phyloP scores from a whole-genome alignment of 116 monocot genomes.

The Papilionanthe hybrid region DNA sequence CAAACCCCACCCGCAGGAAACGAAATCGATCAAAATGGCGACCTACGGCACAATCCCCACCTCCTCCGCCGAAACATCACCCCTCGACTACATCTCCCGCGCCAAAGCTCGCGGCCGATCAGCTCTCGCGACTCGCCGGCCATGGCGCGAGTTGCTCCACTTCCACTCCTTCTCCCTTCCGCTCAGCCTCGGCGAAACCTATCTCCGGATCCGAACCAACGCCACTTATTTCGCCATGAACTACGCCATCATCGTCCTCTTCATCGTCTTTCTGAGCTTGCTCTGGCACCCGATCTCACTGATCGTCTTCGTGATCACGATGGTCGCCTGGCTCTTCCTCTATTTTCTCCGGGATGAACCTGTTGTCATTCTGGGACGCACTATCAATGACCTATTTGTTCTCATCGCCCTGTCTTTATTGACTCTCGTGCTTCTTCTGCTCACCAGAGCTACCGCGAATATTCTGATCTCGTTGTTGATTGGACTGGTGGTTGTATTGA shows the following conservation, averaged over 20 bases:
- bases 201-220: conserved; percentile 1
- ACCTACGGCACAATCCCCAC: conserved; percentile 14
- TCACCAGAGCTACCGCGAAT: conserved; percentile 56
- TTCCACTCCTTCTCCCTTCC: conserved; percentile 35
- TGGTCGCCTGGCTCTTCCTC: conserved; percentile 43
- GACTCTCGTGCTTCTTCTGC: conserved; percentile 55
- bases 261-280: not conserved
- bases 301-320: conserved; percentile 65
- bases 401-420: conserved; percentile 40
- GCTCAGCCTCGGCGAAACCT: not conserved
- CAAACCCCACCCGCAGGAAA: not conserved
- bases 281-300: conserved; percentile 64
- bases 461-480: conserved; percentile 40
- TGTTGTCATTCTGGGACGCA: conserved; percentile 38
- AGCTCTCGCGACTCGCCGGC: conserved; percentile 29
- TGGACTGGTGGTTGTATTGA: conserved; percentile 37
- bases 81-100: conserved; percentile 23
- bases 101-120: conserved; percentile 41
- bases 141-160: conserved; percentile 37
- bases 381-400: conserved; percentile 36
- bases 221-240: conserved; percentile 13
- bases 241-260: conserved; percentile 18
- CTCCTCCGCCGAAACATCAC: conserved; percentile 6
- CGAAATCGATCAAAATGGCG: not conserved
- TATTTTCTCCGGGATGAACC: conserved; percentile 30